Evolutionary conservation across 1,139 yeast genomes (phyloP), one percentile per base, ranked within the genome.

Genomic region (Fermentozyma sake): DNA sequence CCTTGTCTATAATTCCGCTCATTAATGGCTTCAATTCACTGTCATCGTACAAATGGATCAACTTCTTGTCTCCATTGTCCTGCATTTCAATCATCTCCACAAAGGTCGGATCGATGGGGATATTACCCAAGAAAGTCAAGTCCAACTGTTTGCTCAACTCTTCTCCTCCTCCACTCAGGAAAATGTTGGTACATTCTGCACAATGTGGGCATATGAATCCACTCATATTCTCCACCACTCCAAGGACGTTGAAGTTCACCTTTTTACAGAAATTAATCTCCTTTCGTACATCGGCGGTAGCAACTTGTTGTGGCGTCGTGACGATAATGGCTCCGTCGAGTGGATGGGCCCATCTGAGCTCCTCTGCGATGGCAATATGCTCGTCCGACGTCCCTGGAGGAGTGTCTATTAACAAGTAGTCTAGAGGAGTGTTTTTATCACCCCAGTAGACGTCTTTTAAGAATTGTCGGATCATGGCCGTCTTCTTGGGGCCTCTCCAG

Each of bases 341-440:
- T 3, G 71, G 71, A 22, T 52, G 52, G 4, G 72, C 71, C 48
- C 63, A 72, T 33, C 84, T 59, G 27, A 91, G 66, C 50, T 86
- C 94, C 52, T 93, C 97, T 2, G 96, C 97, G 16, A 93, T 81
- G 3, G 96, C 89, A 23, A 93, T 91, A 55, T 93, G 99, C 53
- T 93, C 99, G 53, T 93, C 99, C 0, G 95, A 82, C 0, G 99
- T 91, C 0, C 99, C 99, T 0, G 99, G 99, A 0, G 99, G 99
- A 0, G 99, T 91, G 49, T 93, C 99, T 6, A 93, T 89, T 23
- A 93, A 61, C 32, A 93, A 58, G 49, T 85, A 93, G 52, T 89
- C 96, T 26, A 80, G 52, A 2, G 64, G 61, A 5, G 43, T 45
- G 15, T 60, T 66, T 25, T 64, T 49, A 11, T 69, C 71, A 1